A percentile compares a stretch with the other conserved stretches of the same genome.
phyloP scores from a whole-genome alignment of 257 asterid species.

The Petrea volubilis region DNA sequence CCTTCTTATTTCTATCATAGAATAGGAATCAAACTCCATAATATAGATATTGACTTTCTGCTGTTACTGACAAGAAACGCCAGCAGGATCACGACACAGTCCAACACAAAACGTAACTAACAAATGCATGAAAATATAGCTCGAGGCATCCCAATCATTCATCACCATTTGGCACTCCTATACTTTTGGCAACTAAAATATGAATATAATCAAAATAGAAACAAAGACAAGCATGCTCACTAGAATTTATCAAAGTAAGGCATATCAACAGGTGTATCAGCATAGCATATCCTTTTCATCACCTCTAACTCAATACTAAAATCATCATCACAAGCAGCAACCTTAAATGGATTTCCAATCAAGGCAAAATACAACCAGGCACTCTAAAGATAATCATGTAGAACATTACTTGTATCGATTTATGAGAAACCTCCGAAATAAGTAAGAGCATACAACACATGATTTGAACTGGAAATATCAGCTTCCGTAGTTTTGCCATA shows the following conservation, averaged over 20 bases:
- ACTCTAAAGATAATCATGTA: not conserved
- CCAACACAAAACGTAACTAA: conserved; percentile 8
- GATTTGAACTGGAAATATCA: not conserved
- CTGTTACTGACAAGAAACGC: not conserved
- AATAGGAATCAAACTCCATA: not conserved
- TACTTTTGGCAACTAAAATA: not conserved
- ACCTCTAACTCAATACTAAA: not conserved
- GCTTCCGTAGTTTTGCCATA: not conserved
- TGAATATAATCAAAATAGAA: not conserved
- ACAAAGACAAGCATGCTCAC: not conserved
- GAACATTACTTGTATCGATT: not conserved
- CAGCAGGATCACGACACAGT: not conserved
- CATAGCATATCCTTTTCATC: not conserved
- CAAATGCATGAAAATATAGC: not conserved
- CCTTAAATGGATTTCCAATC: not conserved
- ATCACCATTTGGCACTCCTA: not conserved
- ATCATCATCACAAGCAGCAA: not conserved
- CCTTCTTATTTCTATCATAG: not conserved
- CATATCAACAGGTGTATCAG: too few relatives aligned
- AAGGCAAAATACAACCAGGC: not conserved
- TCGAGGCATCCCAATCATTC: not conserved
- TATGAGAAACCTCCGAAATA: not conserved
- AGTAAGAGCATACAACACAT: not conserved
- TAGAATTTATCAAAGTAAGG: too few relatives aligned
- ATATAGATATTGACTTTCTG: not conserved